Conservation (phyloP, 2,329 filamentous ascomycete genomes). For the Nakataea oryzae region DNA sequence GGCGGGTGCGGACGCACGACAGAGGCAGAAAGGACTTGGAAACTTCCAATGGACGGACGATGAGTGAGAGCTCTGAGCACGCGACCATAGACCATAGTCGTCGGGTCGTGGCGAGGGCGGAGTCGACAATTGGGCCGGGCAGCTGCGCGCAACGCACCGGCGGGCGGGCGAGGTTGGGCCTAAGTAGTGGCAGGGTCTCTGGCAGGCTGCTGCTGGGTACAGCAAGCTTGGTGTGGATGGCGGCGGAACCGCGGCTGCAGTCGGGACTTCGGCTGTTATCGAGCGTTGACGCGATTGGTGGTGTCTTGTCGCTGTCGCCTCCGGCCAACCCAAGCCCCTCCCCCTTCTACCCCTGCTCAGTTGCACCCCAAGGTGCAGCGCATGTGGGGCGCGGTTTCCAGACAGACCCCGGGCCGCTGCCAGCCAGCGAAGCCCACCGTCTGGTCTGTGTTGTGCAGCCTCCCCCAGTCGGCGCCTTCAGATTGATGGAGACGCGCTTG, state of each 20-base stretch:
- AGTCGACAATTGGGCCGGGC: no score
- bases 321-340: background rate
- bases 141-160: background rate
- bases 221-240: background rate
- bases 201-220: background rate
- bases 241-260: background rate
- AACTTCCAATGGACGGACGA: background rate
- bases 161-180: background rate
- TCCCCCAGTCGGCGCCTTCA: background rate
- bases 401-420: background rate
- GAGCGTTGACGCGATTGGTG: background rate
- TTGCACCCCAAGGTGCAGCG: background rate
- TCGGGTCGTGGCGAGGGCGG: background rate
- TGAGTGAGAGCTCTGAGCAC: background rate
- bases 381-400: background rate
- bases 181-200: background rate
- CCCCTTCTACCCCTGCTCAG: no score
- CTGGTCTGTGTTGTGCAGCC: background rate
- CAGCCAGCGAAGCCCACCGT: background rate
- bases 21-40: no score
- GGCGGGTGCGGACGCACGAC: no score
- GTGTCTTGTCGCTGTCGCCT: background rate
- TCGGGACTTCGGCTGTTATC: background rate
- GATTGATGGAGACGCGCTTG: background rate
- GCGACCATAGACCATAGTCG: no score